Evolutionary conservation across 495 filamentous ascomycete species (phyloP).

Genomic region (Rhizodiscina lignyota): DNA sequence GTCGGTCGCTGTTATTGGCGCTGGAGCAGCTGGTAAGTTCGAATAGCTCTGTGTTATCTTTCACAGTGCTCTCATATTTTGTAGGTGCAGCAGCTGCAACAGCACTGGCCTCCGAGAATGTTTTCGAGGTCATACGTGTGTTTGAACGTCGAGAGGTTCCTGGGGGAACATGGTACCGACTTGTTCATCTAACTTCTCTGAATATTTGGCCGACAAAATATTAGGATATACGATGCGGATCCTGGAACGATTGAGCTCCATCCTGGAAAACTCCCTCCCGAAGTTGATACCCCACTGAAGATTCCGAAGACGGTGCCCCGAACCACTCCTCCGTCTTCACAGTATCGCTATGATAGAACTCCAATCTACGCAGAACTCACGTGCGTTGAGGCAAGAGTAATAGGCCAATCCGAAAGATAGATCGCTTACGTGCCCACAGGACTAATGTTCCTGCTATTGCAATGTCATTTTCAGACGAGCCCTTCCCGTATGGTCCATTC

Average conservation of each 20-base stretch:
- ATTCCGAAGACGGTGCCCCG: conserved; percentile 24
- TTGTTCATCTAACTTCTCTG: conserved; percentile 2
- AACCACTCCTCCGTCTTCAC: conserved; percentile 20
- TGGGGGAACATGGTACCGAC: conserved; percentile 31
- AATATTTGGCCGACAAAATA: not conserved
- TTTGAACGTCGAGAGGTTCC: conserved; percentile 30
- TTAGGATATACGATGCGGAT: conserved; percentile 30
- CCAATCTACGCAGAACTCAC: conserved; percentile 33
- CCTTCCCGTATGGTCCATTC: conserved; percentile 34
- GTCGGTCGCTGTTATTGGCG: conserved; percentile 34
- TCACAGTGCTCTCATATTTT: conserved; percentile 27
- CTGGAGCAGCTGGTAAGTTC: conserved; percentile 29
- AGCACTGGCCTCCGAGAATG: conserved; percentile 31
- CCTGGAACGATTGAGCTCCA: conserved; percentile 14
- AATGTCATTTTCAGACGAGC: conserved; percentile 26
- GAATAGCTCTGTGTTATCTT: not conserved
- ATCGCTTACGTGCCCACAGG: too few species aligned
- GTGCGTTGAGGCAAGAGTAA: too few species aligned
- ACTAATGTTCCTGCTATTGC: too few species aligned
- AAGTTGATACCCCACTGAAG: conserved; percentile 26
- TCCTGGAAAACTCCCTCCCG: conserved; percentile 24
- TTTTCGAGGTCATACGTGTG: conserved; percentile 30
- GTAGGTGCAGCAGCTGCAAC: too few species aligned
- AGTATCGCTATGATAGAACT: conserved; percentile 27
- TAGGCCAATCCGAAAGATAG: too few species aligned